Evolutionary conservation across 1,139 yeast species (phyloP).

Genomic region (Hyphopichia fennica): DNA sequence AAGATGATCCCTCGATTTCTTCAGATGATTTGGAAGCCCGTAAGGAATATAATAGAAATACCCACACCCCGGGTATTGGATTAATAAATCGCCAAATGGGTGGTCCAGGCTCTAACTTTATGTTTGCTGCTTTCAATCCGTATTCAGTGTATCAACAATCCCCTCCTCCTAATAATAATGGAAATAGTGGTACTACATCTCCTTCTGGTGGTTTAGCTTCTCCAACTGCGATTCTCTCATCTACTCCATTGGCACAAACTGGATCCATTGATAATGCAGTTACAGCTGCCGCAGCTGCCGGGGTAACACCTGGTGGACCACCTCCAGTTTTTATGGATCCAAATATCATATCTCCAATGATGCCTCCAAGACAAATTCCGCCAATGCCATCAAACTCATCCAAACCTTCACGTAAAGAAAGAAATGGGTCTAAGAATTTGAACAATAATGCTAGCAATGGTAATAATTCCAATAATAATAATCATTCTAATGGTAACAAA

Average conservation of each 20-base stretch:
- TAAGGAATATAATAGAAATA: conserved; percentile 3
- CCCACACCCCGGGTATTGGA: conserved; percentile 41
- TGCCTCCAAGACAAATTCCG: neutral
- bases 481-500: conserved; percentile 7
- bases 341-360: neutral
- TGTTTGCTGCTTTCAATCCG: conserved; percentile 53
- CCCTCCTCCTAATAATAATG: conserved; percentile 21
- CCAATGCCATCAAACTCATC: neutral
- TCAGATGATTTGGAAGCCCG: neutral
- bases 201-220: conserved; percentile 4
- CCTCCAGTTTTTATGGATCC: conserved; percentile 3
- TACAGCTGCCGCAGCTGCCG: conserved; percentile 2
- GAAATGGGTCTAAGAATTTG: neutral
- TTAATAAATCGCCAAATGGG: conserved; percentile 36
- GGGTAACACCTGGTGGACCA: conserved; percentile 1
- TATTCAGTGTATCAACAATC: conserved; percentile 43
- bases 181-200: conserved; percentile 7
- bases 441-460: no score
- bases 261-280: neutral
- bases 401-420: neutral
- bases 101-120: conserved; percentile 32
- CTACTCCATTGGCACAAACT: conserved; percentile 6
- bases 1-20: neutral
- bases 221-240: conserved; percentile 7
- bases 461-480: neutral